These are phyloP conservation scores for Cucumis cinereus DNA, from an alignment of 306 rosid species.

Conservation along the genomic window DNA sequence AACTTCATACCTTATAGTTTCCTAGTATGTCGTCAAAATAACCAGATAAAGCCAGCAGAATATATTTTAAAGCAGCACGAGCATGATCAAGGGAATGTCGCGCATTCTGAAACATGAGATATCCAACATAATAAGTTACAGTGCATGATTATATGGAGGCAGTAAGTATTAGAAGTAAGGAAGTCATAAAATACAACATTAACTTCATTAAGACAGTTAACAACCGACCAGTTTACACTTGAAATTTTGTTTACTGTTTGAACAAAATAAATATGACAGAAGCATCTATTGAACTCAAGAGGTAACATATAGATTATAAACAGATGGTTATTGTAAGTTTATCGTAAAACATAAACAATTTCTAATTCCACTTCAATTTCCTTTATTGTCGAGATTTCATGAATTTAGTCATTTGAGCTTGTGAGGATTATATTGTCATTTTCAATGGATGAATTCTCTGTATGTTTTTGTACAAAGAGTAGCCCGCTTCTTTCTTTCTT, in stretches of 20 bases:
- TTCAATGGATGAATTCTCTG: background rate
- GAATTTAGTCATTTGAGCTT: background rate
- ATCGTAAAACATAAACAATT: background rate
- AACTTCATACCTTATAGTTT: slow-evolving; percentile 58
- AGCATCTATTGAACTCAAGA: background rate
- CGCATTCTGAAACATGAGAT: slow-evolving; percentile 43
- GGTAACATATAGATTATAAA: background rate
- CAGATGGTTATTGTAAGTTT: background rate
- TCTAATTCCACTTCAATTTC: background rate
- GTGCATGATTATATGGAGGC: background rate
- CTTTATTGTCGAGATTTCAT: background rate
- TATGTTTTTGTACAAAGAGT: background rate
- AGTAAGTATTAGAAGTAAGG: background rate
- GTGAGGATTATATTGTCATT: background rate
- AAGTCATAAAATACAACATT: background rate
- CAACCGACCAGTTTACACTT: background rate
- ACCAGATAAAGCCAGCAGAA: slow-evolving; percentile 84
- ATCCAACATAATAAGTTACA: background rate
- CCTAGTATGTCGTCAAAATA: slow-evolving; percentile 77
- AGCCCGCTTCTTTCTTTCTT: background rate
- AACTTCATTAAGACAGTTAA: background rate
- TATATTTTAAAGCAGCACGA: slow-evolving; percentile 75
- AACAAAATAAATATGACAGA: background rate
- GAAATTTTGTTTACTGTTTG: background rate
- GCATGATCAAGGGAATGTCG: slow-evolving; percentile 43